Evolutionary conservation across 192 early-diverging fungal species (phyloP), one percentile per base, ranked within the genome.

Genomic region (Mortierella alpina): DNA sequence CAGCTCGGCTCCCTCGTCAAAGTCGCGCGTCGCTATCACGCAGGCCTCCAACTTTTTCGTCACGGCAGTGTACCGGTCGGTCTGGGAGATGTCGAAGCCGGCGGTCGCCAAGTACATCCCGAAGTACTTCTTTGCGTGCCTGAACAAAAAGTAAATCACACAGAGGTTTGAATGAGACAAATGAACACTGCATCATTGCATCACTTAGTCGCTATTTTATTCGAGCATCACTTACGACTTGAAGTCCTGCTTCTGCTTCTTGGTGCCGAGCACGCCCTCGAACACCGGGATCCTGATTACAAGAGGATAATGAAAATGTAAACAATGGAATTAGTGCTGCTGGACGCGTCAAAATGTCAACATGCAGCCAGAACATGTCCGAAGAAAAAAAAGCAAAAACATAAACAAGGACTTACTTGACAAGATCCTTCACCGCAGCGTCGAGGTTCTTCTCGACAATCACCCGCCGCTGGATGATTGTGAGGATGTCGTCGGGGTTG

Each of bases 81-180:
- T 90, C 17, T 87, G 84, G 8, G 79, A 72, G 10, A 90, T 86
- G 68, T 90, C 89, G 64, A 83, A 88, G 17, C 89, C 89, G 39
- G 89, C 89, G 47, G 83, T 82, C 0, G 87, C 85, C 42, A 83
- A 61, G 50, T 88, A 90, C 68, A 86, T 87, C 49, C 52, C 62
- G 17, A 85, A 57, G 63, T 85, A 85, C 54, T 80, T 60, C 44
- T 68, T 56, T 45, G 72, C 70, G 63, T 84, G 78, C n/a, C 68
- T 82, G 68, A 15, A 23, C 6, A 8, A n/a, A 53, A 42, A 17
- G 18, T 17, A 23, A 1, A 11, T 46, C 22, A 70, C 44, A 39
- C 17, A 14, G 52, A 46, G 12, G 42, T 11, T 31, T 39, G 47
- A 41, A 46, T 44, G 23, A 70, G 40, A 13, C 31, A 31, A 31